A percentile compares a stretch with the other conserved stretches of the same genome.
These are phyloP conservation scores for Bacterosira constricta DNA, from an alignment of 108 stramenopile species.

Conservation along the genomic window DNA sequence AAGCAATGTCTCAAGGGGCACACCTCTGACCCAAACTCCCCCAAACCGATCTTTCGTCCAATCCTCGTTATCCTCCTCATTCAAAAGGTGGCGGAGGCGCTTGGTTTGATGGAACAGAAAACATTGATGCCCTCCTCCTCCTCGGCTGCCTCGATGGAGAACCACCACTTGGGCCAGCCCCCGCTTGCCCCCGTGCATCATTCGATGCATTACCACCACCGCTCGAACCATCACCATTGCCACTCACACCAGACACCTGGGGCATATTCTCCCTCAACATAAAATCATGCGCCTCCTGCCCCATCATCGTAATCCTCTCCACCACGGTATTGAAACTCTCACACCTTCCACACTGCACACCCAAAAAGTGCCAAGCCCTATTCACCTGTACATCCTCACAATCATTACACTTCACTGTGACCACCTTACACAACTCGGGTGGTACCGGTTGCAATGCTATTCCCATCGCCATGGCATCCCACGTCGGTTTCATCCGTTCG, in stretches of 20 bases:
- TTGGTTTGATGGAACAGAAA: neutral
- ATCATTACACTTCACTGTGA: slow-evolving; percentile 84
- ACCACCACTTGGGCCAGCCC: neutral
- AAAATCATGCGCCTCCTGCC: slow-evolving; percentile 80
- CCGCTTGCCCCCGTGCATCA: too few relatives aligned
- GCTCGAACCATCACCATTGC: neutral
- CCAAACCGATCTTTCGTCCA: too few relatives aligned
- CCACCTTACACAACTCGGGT: slow-evolving; percentile 79
- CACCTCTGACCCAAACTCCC: too few relatives aligned
- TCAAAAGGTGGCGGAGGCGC: slow-evolving; percentile 6
- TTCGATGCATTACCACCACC: too few relatives aligned
- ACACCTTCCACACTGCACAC: slow-evolving; percentile 73
- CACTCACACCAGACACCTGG: neutral
- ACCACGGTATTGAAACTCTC: slow-evolving; percentile 85
- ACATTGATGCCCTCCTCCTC: neutral
- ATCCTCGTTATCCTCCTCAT: too few relatives aligned
- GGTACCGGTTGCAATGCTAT: slow-evolving; percentile 83
- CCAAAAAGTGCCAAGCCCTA: slow-evolving; percentile 83
- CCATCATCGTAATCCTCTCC: slow-evolving; percentile 73
- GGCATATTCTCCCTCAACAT: slow-evolving; percentile 31
- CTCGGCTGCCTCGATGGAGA: neutral
- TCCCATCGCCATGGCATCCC: slow-evolving; percentile 81
- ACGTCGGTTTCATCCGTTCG: slow-evolving; percentile 84
- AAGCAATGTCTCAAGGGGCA: too few relatives aligned
- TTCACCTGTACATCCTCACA: slow-evolving; percentile 67